These are phyloP conservation scores for Gentiana dahurica DNA, from an alignment of 257 asterid species.

Conservation along the genomic window DNA sequence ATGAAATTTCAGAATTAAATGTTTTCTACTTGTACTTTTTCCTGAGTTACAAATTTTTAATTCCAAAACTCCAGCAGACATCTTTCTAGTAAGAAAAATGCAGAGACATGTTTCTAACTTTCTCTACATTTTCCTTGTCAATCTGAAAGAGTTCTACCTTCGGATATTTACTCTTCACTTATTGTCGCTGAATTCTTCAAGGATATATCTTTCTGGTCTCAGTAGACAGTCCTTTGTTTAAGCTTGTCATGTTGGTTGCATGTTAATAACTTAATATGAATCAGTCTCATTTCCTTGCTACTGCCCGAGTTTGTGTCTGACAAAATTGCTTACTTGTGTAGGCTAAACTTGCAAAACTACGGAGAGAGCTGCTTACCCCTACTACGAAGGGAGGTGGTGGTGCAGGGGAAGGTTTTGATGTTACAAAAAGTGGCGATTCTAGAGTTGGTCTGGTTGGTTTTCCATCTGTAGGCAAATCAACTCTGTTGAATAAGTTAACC, in stretches of 20 bases:
- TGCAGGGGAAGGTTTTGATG: conserved; percentile 98
- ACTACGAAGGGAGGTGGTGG: conserved; percentile 96
- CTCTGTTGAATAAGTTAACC: conserved; percentile 84
- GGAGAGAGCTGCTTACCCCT: conserved; percentile 89
- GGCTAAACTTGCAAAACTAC: conserved; percentile 98
- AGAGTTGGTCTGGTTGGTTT: conserved; percentile 97
- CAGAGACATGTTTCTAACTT: no score
- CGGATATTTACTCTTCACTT: no score
- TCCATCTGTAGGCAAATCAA: conserved; percentile 97
- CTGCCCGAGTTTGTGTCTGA: background rate
- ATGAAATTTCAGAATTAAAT: no score
- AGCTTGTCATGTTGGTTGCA: no score
- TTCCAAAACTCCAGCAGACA: no score
- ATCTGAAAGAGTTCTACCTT: no score
- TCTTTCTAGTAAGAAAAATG: no score
- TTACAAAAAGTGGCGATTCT: conserved; percentile 97
- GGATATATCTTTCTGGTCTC: background rate
- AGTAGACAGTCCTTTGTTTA: background rate
- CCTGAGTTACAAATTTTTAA: no score
- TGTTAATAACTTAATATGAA: background rate
- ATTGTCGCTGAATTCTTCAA: no score
- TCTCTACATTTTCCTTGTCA: no score
- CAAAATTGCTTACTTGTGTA: conserved; percentile 11
- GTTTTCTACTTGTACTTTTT: no score
- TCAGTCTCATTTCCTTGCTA: background rate